A percentile compares a stretch with the other conserved stretches of the same genome.
Evolutionary conservation across 495 filamentous ascomycete genomes (phyloP).

Genomic region (Xylaria longipes): DNA sequence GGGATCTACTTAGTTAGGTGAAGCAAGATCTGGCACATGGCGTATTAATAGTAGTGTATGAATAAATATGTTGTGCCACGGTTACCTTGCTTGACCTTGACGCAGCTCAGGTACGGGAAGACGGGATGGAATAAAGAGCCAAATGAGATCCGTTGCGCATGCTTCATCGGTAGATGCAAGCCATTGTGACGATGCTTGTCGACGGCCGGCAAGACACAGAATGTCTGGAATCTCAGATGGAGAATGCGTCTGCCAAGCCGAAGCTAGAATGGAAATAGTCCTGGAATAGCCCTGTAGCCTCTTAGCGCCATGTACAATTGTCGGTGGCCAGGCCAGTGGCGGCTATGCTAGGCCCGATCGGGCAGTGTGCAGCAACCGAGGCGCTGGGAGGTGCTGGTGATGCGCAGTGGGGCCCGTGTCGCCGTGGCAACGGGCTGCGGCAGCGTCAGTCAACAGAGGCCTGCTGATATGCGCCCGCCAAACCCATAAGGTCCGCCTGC

Average conservation of each 20-base stretch:
- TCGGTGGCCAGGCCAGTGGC: too few relatives aligned
- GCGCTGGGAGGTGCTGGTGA: neutral
- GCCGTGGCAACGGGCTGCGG: constrained; percentile 22
- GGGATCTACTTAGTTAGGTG: neutral
- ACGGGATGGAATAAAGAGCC: neutral
- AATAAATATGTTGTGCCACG: neutral
- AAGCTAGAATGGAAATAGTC: constrained; percentile 5
- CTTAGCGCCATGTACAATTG: constrained; percentile 29
- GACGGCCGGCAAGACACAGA: neutral
- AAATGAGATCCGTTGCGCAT: neutral
- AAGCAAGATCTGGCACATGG: neutral
- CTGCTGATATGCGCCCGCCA: constrained; percentile 17
- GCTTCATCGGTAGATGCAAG: constrained; percentile 3
- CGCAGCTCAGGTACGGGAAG: too few relatives aligned
- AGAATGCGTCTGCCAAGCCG: constrained; percentile 11
- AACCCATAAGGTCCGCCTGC: constrained; percentile 4
- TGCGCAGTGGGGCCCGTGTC: neutral
- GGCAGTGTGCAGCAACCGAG: constrained; percentile 5
- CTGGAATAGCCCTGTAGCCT: neutral
- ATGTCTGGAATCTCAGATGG: constrained; percentile 18
- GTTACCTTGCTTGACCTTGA: neutral
- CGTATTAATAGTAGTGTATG: neutral
- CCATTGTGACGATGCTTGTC: neutral
- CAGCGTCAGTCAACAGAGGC: constrained; percentile 24
- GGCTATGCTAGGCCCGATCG: constrained; percentile 5